Conservation (phyloP, 1,139 yeast genomes). For the Geotrichum citri-aurantii region DNA sequence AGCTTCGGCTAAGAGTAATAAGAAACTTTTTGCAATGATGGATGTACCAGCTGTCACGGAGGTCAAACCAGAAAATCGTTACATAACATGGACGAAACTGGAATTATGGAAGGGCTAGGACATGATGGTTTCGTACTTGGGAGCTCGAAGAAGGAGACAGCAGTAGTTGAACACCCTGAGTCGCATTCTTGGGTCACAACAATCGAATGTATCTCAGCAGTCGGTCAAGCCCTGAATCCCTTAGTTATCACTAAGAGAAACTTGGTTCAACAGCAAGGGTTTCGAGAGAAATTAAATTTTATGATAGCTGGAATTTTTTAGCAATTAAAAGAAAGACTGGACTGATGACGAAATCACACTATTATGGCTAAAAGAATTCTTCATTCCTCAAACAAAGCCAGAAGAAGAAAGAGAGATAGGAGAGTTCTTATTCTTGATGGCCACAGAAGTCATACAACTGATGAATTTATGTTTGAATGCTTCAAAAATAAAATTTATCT, state of each 20-base stretch:
- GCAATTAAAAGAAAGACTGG: not conserved
- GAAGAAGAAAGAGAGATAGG: not conserved
- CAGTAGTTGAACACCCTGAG: not conserved
- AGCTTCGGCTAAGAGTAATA: constrained; percentile 2
- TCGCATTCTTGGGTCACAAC: not conserved
- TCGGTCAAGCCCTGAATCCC: not conserved
- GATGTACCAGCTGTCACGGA: not conserved
- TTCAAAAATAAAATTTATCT: not conserved
- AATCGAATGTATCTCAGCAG: not conserved
- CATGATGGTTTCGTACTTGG: not conserved
- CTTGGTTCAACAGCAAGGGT: not conserved
- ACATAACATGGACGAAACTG: not conserved
- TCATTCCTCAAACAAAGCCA: not conserved
- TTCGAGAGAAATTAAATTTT: not conserved
- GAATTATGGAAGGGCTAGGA: not conserved
- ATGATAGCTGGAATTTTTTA: not conserved
- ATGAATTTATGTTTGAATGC: not conserved
- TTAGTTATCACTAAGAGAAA: not conserved
- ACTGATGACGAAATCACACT: not conserved
- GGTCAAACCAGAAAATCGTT: not conserved
- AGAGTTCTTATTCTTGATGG: not conserved
- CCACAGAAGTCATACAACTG: not conserved
- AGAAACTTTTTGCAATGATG: not conserved
- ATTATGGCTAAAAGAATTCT: not conserved
- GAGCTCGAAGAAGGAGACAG: not conserved